Conservation (phyloP, 495 filamentous ascomycete genomes). For the Lichenothelia convexa region DNA sequence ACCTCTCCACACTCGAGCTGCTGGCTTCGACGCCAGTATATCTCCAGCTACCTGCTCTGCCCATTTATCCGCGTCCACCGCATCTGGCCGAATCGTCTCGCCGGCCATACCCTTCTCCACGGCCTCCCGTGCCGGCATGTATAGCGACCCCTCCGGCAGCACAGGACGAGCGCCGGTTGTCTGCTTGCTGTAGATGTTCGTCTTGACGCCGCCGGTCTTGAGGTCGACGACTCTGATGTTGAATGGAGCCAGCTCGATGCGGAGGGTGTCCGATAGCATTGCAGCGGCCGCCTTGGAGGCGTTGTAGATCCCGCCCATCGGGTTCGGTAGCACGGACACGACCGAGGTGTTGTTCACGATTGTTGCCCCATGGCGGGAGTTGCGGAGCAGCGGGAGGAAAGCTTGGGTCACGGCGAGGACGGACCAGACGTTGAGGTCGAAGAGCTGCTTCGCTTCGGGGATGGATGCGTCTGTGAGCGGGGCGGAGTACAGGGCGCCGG, state of each 20-base stretch:
- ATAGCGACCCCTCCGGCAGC: slow-evolving; percentile 6
- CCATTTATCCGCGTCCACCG: slow-evolving; percentile 17
- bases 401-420: slow-evolving; percentile 25
- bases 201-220: slow-evolving; percentile 23
- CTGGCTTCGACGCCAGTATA: slow-evolving; percentile 12
- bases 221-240: slow-evolving; percentile 28
- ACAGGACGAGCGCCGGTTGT: too few relatives aligned
- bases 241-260: slow-evolving; percentile 24
- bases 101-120: slow-evolving; percentile 5
- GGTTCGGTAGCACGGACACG: slow-evolving; percentile 24
- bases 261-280: slow-evolving; percentile 24
- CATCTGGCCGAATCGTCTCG: too few relatives aligned
- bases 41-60: too few relatives aligned
- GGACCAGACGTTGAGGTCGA: slow-evolving; percentile 26
- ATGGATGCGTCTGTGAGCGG: slow-evolving; percentile 16
- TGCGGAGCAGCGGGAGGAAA: slow-evolving; percentile 29
- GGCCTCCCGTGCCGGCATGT: slow-evolving; percentile 5
- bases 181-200: slow-evolving; percentile 18
- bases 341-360: slow-evolving; percentile 39
- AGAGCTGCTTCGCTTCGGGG: slow-evolving; percentile 21
- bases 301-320: slow-evolving; percentile 20
- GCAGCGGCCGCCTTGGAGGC: slow-evolving; percentile 31
- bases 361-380: slow-evolving; percentile 26
- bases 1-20: slow-evolving; percentile 19
- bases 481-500: slow-evolving; percentile 11